Base-by-base conservation (phyloP, 2,329 filamentous ascomycete genomes). In the Apiospora koreana region DNA sequence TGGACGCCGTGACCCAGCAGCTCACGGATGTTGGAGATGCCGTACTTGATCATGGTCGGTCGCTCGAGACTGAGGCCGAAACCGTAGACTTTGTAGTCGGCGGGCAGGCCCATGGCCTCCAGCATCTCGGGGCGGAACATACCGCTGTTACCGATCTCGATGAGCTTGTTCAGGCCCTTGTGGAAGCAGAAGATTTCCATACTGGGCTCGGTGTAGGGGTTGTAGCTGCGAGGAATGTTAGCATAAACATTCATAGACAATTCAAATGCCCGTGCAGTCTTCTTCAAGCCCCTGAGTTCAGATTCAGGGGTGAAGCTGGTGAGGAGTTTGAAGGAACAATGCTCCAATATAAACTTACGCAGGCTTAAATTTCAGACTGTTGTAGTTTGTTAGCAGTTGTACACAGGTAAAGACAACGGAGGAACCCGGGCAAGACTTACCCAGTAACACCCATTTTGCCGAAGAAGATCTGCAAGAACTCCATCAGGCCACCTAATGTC, bases 81-180 rank as follows among this genome's bases (percentile, higher is more conserved):
- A 43, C 96, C 96, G 80, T 97, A 98, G 12, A 98, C 95, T 73
- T 93, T 87, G 90, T 98, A 90, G 78, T 97, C 93, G 83, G 92
- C 94, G 67, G 95, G 95, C 78, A 98, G 83, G 43, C 95, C 95
- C 95, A 98, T 97, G 6, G 94, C 87, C 83, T 97, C 93, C 78
- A 98, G 83, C 95, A 98, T 98, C 83, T 99, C 96, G 1, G 96
- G 95, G 75, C 96, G 88, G 90, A 99, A 99, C 95, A 99, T 98
- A 73, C 96, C 96, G 76, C 92, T 95, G 85, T 99, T 98, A 71
- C 96, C 96, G 79, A 98, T 98, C 85, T 98, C 96, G 35, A 98
- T 94, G 84, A 97, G 92, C 86, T 97, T 97, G 77, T 89, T 89
- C 67, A 98, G 85, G 3, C 94, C 95, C 77, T 92, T 89, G 86